Evolutionary conservation across 768 basidiomycete genomes (phyloP), one percentile per base, ranked within the genome.

Genomic region (Suillus paluster): DNA sequence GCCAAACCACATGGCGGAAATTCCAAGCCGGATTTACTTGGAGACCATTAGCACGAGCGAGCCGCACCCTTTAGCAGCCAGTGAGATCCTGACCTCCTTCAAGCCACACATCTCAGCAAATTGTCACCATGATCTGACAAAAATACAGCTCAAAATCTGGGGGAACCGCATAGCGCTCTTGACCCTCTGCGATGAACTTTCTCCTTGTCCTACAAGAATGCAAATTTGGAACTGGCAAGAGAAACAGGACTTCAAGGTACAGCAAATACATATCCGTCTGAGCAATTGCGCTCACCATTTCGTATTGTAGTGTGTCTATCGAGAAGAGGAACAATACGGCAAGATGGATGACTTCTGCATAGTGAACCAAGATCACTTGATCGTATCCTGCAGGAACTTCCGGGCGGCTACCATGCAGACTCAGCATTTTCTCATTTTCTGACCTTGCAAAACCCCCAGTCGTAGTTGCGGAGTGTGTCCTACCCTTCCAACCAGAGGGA

Each of bases 201-300:
- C 19, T n/a, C 5, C 17, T 7, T 50, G 49, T 34, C 49, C 49
- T 33, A 30, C 49, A 30, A 50, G 49, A 50, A 50, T 50, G 11
- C 49, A 50, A 19, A 33, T 50, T 12, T 50, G 49, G 49, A 50
- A 50, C 49, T 50, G 49, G 49, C 49, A 50, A 50, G 33, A 50
- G 33, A 50, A n/a, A 33, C 49, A 50, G 19, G 49, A 50, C 11
- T 50, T 50, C 49, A 50, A 50, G 49, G 49, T 50, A 12, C 5
- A 27, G 33, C 11, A 19, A 33, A 19, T 7, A 14, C 30, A 6
- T 6, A 10, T 50, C 27, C 12, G 30, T 50, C n/a, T 30, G 30
- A 50, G 19, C 6, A 27, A n/a, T 50, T n/a, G 19, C 4, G n/a
- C 49, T 50, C 7, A 50, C 19, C 11, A 50, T 50, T 19, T 33